Percentiles rank a stretch among this genome's conserved stretches.
These are phyloP conservation scores for Emmonsia crescens DNA, from an alignment of 2,329 filamentous ascomycete genomes.

Conservation along the genomic window DNA sequence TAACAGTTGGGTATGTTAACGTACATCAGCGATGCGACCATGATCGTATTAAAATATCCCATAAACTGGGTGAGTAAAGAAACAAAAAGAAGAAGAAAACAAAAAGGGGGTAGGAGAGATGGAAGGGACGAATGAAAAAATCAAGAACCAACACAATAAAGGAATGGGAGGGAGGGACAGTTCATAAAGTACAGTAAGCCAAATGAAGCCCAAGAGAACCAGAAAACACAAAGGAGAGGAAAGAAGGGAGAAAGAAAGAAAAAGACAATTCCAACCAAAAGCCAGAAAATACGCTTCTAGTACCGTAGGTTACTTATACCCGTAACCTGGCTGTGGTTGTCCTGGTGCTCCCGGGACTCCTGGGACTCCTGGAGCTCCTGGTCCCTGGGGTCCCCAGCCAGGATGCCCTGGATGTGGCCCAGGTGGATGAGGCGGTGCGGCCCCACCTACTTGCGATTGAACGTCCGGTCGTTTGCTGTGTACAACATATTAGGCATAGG, in stretches of 20 bases:
- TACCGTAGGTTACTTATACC: conserved; percentile 1
- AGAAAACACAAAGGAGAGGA: background rate
- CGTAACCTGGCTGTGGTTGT: background rate
- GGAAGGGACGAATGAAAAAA: background rate
- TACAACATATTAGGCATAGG: background rate
- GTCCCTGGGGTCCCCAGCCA: background rate
- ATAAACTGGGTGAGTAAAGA: background rate
- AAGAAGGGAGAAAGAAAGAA: background rate
- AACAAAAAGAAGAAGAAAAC: background rate
- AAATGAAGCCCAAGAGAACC: background rate
- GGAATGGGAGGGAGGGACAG: background rate
- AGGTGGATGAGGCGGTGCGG: background rate
- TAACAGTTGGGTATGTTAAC: background rate
- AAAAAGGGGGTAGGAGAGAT: background rate
- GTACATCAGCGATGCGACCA: background rate
- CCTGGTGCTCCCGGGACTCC: background rate
- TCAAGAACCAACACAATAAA: background rate
- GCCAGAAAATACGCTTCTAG: background rate
- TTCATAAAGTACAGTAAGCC: background rate
- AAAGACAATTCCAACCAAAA: background rate
- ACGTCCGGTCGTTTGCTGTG: conserved; percentile 13
- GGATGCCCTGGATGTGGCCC: background rate
- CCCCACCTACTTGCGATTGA: conserved; percentile 11
- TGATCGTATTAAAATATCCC: background rate
- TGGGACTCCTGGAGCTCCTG: background rate